Evolutionary conservation across 2,329 filamentous ascomycete genomes (phyloP), one percentile per base, ranked within the genome.

Genomic region (Verticillium dahliae): DNA sequence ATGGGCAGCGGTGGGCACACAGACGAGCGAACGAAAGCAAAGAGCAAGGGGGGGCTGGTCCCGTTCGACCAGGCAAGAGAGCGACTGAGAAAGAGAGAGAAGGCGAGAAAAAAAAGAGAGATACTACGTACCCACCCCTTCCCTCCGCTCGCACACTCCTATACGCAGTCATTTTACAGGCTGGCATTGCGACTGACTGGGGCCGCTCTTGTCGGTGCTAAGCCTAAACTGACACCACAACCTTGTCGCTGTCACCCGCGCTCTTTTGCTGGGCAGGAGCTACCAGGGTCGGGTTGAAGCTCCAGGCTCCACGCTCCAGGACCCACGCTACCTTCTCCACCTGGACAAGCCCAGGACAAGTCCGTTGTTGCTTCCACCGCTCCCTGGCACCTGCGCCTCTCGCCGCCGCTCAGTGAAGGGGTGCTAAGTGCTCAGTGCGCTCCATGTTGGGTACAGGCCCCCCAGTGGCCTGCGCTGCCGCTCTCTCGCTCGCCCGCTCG

Each of bases 181-280:
- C 41, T 50, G 41, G 41, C n/a, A 6, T 50, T 18, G 41, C 41
- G 18, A 50, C 18, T 18, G 41, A 50, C 41, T 22, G 41, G 41
- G n/a, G 41, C 38, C 38, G 11, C 35, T 33, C 27, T 34, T 27
- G 57, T 13, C 62, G 62, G 56, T 64, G 56, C 64, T 60, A 63
- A 60, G 59, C 59, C 57, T 59, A 60, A 63, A 63, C 62, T 60
- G 62, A 65, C 31, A 50, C 59, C 58, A 64, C 45, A 37, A 60
- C 64, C 60, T 60, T 62, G 55, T 61, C 41, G 41, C n/a, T 61
- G 61, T 38, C 60, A 52, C 58, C 60, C 56, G 27, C 50, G 22
- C 22, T 35, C 41, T 57, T 35, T 61, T 38, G 34, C 56, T 35
- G n/a, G 41, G 41, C 41, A 50, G 27, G 41, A 18, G 41, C 41